phyloP scores from a whole-genome alignment of 2,329 filamentous ascomycete genomes.

The Sporothrix brasiliensis region DNA sequence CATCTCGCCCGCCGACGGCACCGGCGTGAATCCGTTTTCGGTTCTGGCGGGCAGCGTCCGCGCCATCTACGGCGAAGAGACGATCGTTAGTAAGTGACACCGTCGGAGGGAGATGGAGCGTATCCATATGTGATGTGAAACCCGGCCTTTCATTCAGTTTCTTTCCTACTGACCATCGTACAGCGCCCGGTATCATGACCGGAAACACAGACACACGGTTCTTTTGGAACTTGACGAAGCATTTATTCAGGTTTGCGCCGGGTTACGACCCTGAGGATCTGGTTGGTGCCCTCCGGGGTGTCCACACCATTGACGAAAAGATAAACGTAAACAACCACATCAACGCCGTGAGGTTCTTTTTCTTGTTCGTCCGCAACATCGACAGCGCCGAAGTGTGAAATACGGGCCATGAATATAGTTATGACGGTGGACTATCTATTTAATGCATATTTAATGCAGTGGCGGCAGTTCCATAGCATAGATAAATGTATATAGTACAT shows the following conservation, averaged over 20 bases:
- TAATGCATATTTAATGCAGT: too few species aligned
- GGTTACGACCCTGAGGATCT: constrained; percentile 46
- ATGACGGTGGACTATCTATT: too few species aligned
- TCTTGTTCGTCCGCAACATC: constrained; percentile 47
- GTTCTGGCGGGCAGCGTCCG: constrained; percentile 56
- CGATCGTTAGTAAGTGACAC: constrained; percentile 48
- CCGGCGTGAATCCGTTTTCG: constrained; percentile 49
- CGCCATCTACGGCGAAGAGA: constrained; percentile 52
- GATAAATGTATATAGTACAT: background rate
- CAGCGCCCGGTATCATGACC: constrained; percentile 53
- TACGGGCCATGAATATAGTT: background rate
- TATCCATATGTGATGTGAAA: background rate
- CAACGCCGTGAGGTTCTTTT: constrained; percentile 46
- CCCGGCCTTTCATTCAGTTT: background rate
- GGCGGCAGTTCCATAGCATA: background rate
- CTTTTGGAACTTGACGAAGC: constrained; percentile 51
- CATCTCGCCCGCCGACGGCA: constrained; percentile 56
- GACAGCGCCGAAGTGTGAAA: constrained; percentile 43
- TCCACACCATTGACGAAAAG: constrained; percentile 49
- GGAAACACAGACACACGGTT: constrained; percentile 55
- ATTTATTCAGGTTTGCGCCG: constrained; percentile 56
- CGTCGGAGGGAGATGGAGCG: too few species aligned
- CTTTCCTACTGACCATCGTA: background rate
- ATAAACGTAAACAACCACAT: constrained; percentile 43
- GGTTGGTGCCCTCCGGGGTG: constrained; percentile 34